Evolutionary conservation across 352 stramenopile species (phyloP), one percentile per base, ranked within the genome.

Genomic region (Phytophthora parvispora): DNA sequence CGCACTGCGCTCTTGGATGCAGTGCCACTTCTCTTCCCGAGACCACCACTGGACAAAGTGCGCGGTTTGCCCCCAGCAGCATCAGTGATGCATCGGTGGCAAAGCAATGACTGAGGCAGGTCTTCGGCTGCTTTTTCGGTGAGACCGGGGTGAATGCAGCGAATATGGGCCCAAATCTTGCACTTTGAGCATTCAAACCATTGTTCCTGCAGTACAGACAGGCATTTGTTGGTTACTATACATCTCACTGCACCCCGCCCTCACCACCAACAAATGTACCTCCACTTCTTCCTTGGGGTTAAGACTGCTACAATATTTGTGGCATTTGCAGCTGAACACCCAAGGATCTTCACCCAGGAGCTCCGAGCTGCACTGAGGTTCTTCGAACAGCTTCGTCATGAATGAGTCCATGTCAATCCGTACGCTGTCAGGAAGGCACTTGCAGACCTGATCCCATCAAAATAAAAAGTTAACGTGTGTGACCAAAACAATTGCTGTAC

Each of bases 371-470:
- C 74, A 72, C 4, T 67, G 53, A 6, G 68, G 58, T 24, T 84
- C 75, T 49, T 72, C 31, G 58, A 95, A 94, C 6, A 93, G 52
- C 48, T 86, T 86, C 15, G 83, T 87, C 16, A 95, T 61, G 54
- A 97, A 96, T 12, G 74, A 71, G 51, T 96, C 87, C 85, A 97
- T 94, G 65, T 97, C 83, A 67, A 97, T 95, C 18, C 81, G 79
- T 16, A 97, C 90, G 20, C 84, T 94, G 53, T 95, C 83, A 4
- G 87, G 90, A 34, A 84, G 76, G 60, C 89, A 97, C 63, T 94
- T 94, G 84, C 92, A 98, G 27, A 93, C 69, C 85, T 90, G 36
- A 12, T 15, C 20, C 15, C 22, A 4, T 49, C 10, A 48, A 8
- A 6, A 18, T 22, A 43, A 43, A 20, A 18, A 22, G 6, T 43